Base-by-base conservation (phyloP, 345 rosid species). In the Physaria fendleri region DNA sequence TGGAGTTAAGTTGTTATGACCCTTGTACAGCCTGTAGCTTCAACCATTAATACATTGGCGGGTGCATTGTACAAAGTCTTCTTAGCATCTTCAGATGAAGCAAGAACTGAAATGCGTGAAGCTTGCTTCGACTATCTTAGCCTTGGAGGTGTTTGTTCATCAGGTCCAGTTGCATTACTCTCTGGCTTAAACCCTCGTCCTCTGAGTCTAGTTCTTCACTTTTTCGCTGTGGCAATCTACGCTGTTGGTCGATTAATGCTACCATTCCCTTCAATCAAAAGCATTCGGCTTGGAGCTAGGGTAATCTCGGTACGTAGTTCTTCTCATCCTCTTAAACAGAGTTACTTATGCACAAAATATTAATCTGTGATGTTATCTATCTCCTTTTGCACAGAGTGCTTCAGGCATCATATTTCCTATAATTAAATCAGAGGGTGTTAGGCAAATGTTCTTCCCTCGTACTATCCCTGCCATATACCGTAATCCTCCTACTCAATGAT, bases 371-470 rank as follows among this genome's bases (percentile, higher is more conserved):
- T 33, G 28, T 48, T 48, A n/a, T n/a, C n/a, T n/a, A n/a, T n/a
- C 23, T 45, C 5, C 30, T 23, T 1, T 50, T 25, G 34, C 48
- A 47, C 71, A 79, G 83, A 32, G 71, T 40, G 83, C 80, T 70
- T 56, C 76, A 27, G 68, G 80, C 44, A 79, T 71, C 55, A 76
- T 79, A 46, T 67, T 73, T 21, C 83, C 83, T 1, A 76, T 76
- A 8, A 67, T 79, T 16, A 73, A 71, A 74, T 78, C 73, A 6
- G 83, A 76, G 37, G 83, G 83, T 33, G 69, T 79, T 48, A 71
- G 80, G 69, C 73, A 64, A 66, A 62, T 71, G 83, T 79, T 79
- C 39, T 79, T 76, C 68, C 83, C 83, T 28, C 21, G 51, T 47
- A 57, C 58, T 25, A 16, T 57, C 4, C 5, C 28, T 56, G 64